Evolutionary conservation across 1,284 basidiomycete genomes (phyloP).

Genomic region (Fomitopsis pinicola): DNA sequence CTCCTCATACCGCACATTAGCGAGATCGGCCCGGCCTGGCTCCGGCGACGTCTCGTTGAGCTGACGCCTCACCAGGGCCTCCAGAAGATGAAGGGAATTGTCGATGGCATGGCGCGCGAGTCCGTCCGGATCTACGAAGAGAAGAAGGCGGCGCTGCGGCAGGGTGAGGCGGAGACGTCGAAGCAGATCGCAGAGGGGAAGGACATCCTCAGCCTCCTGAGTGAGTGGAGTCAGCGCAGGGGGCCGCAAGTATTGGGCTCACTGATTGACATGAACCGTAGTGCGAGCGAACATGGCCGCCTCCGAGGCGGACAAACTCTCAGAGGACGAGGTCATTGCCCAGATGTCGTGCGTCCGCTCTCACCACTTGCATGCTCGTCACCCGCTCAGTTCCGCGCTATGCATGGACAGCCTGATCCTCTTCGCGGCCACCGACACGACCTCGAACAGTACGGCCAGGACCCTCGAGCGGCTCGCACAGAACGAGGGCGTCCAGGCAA

Average conservation of each 20-base stretch:
- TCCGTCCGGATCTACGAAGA: conserved; percentile 34
- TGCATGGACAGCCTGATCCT: conserved; percentile 5
- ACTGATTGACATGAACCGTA: neutral
- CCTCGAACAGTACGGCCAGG: conserved; percentile 6
- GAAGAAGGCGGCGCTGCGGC: conserved; percentile 35
- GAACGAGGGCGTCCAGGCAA: neutral
- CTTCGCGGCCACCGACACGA: conserved; percentile 16
- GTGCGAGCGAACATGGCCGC: conserved; percentile 13
- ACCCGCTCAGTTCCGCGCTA: too few relatives aligned
- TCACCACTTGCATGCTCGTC: too few relatives aligned
- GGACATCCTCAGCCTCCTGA: conserved; percentile 43
- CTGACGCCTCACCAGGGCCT: conserved; percentile 29
- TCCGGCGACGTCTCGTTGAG: conserved; percentile 31
- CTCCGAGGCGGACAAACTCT: conserved; percentile 7
- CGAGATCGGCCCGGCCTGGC: conserved; percentile 29
- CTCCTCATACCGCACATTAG: conserved; percentile 21
- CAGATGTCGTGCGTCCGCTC: conserved; percentile 11
- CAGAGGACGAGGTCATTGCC: conserved; percentile 6
- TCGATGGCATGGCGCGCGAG: conserved; percentile 33
- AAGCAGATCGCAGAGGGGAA: conserved; percentile 34
- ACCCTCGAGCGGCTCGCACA: conserved; percentile 2
- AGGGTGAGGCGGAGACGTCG: conserved; percentile 29
- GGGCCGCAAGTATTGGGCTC: neutral
- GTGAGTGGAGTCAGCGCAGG: conserved; percentile 21
- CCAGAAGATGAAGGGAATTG: conserved; percentile 29